Conservation (phyloP, 2,329 filamentous ascomycete species). For the Penicillium brevicompactum region DNA sequence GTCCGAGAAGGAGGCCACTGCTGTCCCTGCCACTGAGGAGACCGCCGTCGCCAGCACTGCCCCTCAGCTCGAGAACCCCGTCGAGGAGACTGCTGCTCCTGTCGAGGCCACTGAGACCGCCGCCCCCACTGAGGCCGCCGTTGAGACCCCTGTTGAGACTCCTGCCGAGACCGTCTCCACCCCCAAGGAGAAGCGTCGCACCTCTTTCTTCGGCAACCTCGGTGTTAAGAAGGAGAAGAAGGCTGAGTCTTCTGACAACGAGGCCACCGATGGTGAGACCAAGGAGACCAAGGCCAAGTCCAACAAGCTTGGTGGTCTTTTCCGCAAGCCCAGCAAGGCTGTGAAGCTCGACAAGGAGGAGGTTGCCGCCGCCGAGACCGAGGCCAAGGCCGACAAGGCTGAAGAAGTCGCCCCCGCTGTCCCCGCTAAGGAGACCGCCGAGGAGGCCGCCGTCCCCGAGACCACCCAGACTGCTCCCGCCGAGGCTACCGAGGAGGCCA, state of each 20-base stretch:
- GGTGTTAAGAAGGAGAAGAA: constrained; percentile 56
- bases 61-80: constrained; percentile 51
- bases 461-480: constrained; percentile 25
- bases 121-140: constrained; percentile 44
- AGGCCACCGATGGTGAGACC: constrained; percentile 48
- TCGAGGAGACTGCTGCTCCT: constrained; percentile 40
- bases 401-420: constrained; percentile 23
- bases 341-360: constrained; percentile 47
- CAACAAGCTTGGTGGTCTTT: constrained; percentile 50
- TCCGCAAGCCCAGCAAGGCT: constrained; percentile 53
- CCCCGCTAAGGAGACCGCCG: constrained; percentile 26
- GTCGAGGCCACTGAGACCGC: constrained; percentile 46
- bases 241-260: constrained; percentile 50
- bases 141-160: constrained; percentile 34
- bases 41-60: constrained; percentile 50
- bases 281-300: constrained; percentile 44
- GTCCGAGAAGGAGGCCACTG: constrained; percentile 51
- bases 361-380: constrained; percentile 32
- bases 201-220: constrained; percentile 58
- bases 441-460: constrained; percentile 27
- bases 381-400: constrained; percentile 36
- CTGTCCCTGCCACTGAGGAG: constrained; percentile 50
- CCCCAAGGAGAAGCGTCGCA: constrained; percentile 53
- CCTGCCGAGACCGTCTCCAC: constrained; percentile 35
- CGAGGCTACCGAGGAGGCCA: constrained; percentile 35